Conservation (phyloP, 176 grass and related monocot genomes). For the Musa itinerans region DNA sequence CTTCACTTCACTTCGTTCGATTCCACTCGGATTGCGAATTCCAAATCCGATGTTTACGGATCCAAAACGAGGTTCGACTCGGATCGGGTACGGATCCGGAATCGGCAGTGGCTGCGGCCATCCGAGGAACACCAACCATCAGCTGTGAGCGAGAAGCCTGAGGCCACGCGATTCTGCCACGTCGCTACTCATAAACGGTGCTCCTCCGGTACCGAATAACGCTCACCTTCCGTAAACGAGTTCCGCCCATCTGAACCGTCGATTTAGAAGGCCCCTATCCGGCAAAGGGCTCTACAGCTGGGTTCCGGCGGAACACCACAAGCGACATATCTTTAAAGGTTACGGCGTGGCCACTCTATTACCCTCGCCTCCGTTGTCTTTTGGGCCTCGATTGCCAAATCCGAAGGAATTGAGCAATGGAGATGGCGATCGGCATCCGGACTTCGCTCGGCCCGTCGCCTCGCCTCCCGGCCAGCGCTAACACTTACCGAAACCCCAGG, state of each 20-base stretch:
- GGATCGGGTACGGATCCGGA: too few relatives aligned
- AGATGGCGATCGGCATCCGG: conserved; percentile 7
- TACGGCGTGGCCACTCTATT: neutral
- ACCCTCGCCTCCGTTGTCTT: too few relatives aligned
- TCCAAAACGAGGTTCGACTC: too few relatives aligned
- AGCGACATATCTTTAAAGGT: neutral
- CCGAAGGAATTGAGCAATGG: neutral
- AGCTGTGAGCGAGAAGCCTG: neutral
- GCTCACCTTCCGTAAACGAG: neutral
- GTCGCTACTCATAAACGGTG: too few relatives aligned
- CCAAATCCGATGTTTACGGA: too few relatives aligned
- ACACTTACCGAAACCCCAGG: neutral
- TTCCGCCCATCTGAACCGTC: neutral
- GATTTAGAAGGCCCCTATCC: too few relatives aligned
- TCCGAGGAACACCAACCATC: neutral
- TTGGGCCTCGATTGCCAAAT: neutral
- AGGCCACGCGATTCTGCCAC: neutral
- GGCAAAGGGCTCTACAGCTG: too few relatives aligned
- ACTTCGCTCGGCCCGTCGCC: neutral
- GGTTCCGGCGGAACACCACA: too few relatives aligned
- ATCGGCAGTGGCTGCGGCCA: too few relatives aligned
- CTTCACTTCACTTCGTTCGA: too few relatives aligned
- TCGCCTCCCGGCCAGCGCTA: neutral
- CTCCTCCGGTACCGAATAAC: too few relatives aligned
- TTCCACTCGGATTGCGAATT: too few relatives aligned